Conservation (phyloP, 495 filamentous ascomycete species). For the Glutinoglossum americanum region DNA sequence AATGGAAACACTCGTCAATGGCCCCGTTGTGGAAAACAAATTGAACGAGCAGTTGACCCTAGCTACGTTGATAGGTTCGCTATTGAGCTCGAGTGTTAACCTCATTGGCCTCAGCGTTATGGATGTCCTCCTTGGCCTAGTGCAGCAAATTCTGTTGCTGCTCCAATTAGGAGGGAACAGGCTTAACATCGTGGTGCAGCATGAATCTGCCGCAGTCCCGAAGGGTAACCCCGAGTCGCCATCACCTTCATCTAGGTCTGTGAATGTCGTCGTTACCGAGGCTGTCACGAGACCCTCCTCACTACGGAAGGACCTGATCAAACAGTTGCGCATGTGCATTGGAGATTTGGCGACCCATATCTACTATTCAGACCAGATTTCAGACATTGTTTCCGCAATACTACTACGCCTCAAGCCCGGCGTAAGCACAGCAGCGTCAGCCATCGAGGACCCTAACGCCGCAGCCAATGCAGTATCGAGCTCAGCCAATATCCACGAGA, state of each 20-base stretch:
- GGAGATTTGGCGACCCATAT: conserved; percentile 76
- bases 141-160: conserved; percentile 54
- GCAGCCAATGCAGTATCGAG: conserved; percentile 19
- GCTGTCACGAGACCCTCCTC: conserved; percentile 20
- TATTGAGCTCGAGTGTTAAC: conserved; percentile 74
- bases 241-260: background rate
- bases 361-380: conserved; percentile 84
- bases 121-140: conserved; percentile 63
- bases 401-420: conserved; percentile 50
- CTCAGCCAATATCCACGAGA: conserved; percentile 22
- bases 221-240: background rate
- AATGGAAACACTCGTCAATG: conserved; percentile 48
- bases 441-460: conserved; percentile 20
- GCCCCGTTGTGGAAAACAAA: conserved; percentile 39
- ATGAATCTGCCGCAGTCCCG: conserved; percentile 7
- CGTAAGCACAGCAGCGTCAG: conserved; percentile 18
- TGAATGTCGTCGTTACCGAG: background rate
- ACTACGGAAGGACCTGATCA: conserved; percentile 31
- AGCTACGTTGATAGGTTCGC: conserved; percentile 48
- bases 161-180: conserved; percentile 32
- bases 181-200: conserved; percentile 13
- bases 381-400: conserved; percentile 71
- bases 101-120: conserved; percentile 87
- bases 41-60: conserved; percentile 49
- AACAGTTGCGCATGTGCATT: conserved; percentile 51